Evolutionary conservation across 768 basidiomycete genomes (phyloP).

Genomic region (Macrocybe gigantea): DNA sequence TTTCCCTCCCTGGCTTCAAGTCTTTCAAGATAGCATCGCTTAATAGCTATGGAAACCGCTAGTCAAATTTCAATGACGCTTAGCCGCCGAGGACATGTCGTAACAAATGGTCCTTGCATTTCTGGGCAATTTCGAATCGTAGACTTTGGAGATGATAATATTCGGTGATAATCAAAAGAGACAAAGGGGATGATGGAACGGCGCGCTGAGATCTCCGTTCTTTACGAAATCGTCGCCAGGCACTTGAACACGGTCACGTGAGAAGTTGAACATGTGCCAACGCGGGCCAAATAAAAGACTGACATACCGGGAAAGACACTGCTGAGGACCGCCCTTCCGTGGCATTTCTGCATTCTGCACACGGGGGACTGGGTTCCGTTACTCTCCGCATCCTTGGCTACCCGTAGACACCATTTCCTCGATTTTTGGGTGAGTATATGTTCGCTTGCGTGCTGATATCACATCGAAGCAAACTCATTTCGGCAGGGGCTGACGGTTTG

Average conservation of each 20-base stretch:
- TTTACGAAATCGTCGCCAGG: constrained; percentile 7
- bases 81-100: no score
- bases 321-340: constrained; percentile 19
- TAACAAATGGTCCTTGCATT: no score
- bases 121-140: no score
- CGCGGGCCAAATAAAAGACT: constrained; percentile 30
- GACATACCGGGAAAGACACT: constrained; percentile 22
- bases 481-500: constrained; percentile 29
- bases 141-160: no score
- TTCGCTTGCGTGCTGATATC: constrained; percentile 4
- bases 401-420: constrained; percentile 17
- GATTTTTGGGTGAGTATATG: constrained; percentile 17
- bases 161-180: neutral
- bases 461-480: constrained; percentile 20
- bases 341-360: constrained; percentile 6
- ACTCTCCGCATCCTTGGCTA: constrained; percentile 12
- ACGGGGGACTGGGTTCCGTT: constrained; percentile 5
- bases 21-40: neutral
- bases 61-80: no score
- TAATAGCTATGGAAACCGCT: no score
- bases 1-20: constrained; percentile 46
- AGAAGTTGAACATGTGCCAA: constrained; percentile 50
- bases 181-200: constrained; percentile 1
- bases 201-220: no score
- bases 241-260: constrained; percentile 45